Evolutionary conservation across 345 rosid genomes (phyloP).

Genomic region (Arabidopsis thaliana): TAIR10.1 NC_003070.9:4534501-4535000

Average conservation of each 20-base stretch:
- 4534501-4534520: not conserved
- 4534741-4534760: not conserved
- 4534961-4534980: not conserved
- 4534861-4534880: constrained; percentile 28
- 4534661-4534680: constrained; percentile 8
- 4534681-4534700: not conserved
- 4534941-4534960: not conserved
- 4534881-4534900: constrained; percentile 3
- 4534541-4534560: not conserved
- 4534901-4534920: not conserved
- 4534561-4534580: not conserved
- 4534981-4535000: not conserved
- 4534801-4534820: constrained; percentile 12
- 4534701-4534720: not conserved
- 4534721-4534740: no score
- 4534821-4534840: not conserved
- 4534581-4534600: no score
- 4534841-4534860: constrained; percentile 18
- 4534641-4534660: not conserved
- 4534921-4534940: not conserved
- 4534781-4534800: constrained; percentile 16
- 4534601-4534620: no score
- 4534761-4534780: not conserved
- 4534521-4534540: not conserved
- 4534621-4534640: not conserved